phyloP scores from a whole-genome alignment of 2,329 filamentous ascomycete genomes.

The Curvularia verruculosa region DNA sequence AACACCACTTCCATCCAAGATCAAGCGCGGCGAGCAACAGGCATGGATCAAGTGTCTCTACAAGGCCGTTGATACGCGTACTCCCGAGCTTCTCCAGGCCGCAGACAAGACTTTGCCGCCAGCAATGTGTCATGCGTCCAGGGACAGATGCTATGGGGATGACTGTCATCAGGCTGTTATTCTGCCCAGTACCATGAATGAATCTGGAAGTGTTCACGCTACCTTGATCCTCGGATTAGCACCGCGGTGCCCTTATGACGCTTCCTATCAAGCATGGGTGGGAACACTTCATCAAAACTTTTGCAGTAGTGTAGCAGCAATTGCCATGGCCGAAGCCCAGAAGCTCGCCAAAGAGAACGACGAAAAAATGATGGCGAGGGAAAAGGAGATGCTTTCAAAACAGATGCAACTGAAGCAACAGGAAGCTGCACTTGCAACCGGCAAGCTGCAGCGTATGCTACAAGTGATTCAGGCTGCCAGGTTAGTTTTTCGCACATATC shows the following conservation, averaged over 20 bases:
- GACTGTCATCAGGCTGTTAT: slow-evolving; percentile 3
- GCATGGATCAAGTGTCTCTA: neutral
- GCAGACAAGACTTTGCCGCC: neutral
- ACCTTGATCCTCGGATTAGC: slow-evolving; percentile 2
- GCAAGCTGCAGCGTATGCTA: slow-evolving; percentile 3
- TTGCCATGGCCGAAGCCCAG: neutral
- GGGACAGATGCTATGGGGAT: slow-evolving; percentile 8
- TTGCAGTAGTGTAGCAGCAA: slow-evolving; percentile 4
- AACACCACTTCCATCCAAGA: neutral
- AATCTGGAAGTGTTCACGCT: slow-evolving; percentile 1
- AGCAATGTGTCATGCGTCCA: slow-evolving; percentile 5
- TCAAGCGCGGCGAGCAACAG: neutral
- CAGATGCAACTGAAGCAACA: slow-evolving; percentile 4
- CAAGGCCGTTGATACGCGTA: neutral
- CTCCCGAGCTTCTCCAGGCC: slow-evolving; percentile 1
- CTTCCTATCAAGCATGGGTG: slow-evolving; percentile 8
- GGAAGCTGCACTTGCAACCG: slow-evolving; percentile 1
- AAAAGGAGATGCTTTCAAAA: slow-evolving; percentile 1
- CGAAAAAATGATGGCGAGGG: slow-evolving; percentile 1
- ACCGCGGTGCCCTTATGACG: slow-evolving; percentile 7
- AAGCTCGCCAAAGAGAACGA: slow-evolving; percentile 2
- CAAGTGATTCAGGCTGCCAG: slow-evolving; percentile 8
- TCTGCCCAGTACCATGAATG: neutral
- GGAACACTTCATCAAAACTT: slow-evolving; percentile 7
- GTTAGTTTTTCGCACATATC: neutral